A percentile compares a stretch with the other conserved stretches of the same genome.
phyloP scores from a whole-genome alignment of 768 basidiomycete species.

The Boletus speciosus region DNA sequence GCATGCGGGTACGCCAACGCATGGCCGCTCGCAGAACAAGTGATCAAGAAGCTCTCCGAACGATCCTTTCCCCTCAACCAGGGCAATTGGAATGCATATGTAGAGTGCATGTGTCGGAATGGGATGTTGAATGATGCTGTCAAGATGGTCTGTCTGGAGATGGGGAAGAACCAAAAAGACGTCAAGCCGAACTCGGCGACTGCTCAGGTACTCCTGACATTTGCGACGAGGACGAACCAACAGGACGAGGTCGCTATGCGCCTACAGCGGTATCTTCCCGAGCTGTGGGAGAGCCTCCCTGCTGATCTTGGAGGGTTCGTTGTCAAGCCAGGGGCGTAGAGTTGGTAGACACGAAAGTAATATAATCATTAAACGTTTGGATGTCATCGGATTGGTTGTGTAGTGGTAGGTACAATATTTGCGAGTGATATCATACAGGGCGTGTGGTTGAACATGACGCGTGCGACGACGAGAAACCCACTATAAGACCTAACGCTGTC shows the following conservation, averaged over 20 bases:
- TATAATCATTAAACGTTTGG: conserved; percentile 13
- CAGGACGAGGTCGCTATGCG: conserved; percentile 45
- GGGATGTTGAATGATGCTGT: conserved; percentile 65
- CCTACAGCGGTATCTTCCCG: conserved; percentile 40
- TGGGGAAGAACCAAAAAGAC: conserved; percentile 46
- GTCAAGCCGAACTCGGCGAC: conserved; percentile 49
- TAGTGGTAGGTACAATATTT: conserved; percentile 18
- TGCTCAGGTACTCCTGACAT: conserved; percentile 51
- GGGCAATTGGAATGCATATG: conserved; percentile 76
- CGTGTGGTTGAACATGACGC: conserved; percentile 68
- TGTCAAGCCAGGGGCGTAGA: conserved; percentile 16
- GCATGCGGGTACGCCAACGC: conserved; percentile 68
- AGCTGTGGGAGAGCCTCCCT: conserved; percentile 32
- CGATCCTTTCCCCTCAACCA: conserved; percentile 53
- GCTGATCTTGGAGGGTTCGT: conserved; percentile 17
- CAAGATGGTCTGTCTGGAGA: conserved; percentile 59
- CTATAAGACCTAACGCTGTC: conserved; percentile 23
- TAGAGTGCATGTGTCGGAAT: conserved; percentile 83
- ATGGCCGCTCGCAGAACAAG: conserved; percentile 47
- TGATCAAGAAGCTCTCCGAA: conserved; percentile 50
- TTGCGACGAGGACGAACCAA: conserved; percentile 43
- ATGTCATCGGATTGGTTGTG: conserved; percentile 12
- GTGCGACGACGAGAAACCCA: conserved; percentile 34
- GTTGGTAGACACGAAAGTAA: conserved; percentile 1
- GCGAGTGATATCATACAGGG: conserved; percentile 33